These are phyloP conservation scores for Smallanthus sonchifolius DNA, from an alignment of 129 eudicot genomes.

Conservation along the genomic window DNA sequence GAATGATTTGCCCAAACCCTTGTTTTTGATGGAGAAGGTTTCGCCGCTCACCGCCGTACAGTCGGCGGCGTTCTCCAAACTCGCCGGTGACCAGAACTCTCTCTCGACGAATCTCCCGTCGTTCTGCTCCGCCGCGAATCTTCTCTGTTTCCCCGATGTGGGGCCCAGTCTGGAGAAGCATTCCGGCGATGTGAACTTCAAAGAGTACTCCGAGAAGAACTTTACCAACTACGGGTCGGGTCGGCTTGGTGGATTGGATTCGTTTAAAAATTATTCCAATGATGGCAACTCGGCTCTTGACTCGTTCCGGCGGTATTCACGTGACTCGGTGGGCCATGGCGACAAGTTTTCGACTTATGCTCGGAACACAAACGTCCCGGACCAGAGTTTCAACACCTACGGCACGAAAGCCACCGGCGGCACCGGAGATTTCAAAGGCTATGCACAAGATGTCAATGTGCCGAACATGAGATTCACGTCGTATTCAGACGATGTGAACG, in stretches of 20 bases:
- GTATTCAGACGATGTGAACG: slow-evolving; percentile 63
- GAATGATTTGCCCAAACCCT: slow-evolving; percentile 55
- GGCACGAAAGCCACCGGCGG: slow-evolving; percentile 84
- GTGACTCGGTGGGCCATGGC: slow-evolving; percentile 71
- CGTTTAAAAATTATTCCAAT: slow-evolving; percentile 61
- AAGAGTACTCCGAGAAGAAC: slow-evolving; percentile 42
- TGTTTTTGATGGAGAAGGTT: slow-evolving; percentile 54
- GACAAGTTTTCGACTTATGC: slow-evolving; percentile 66
- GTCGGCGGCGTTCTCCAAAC: slow-evolving; percentile 49
- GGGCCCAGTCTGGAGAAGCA: slow-evolving; percentile 65
- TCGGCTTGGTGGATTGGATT: slow-evolving; percentile 47
- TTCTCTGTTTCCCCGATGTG: slow-evolving; percentile 74
- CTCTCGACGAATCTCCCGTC: slow-evolving; percentile 53
- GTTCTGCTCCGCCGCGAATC: slow-evolving; percentile 71
- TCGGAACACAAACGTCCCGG: slow-evolving; percentile 50
- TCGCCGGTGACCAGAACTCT: slow-evolving; percentile 50
- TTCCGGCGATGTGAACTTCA: slow-evolving; percentile 42
- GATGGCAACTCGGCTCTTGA: slow-evolving; percentile 47
- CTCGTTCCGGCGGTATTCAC: slow-evolving; percentile 80
- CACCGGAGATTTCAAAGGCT: slow-evolving; percentile 44
- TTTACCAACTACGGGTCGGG: slow-evolving; percentile 86
- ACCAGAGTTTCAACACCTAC: slow-evolving; percentile 67
- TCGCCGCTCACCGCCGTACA: slow-evolving; percentile 66
- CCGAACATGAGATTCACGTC: slow-evolving; percentile 78
- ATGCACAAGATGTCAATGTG: slow-evolving; percentile 45